Percentiles rank a stretch among this genome's conserved stretches.
Evolutionary conservation across 164 flowering plant genomes (phyloP).

Genomic region (Annona squamosa): DNA sequence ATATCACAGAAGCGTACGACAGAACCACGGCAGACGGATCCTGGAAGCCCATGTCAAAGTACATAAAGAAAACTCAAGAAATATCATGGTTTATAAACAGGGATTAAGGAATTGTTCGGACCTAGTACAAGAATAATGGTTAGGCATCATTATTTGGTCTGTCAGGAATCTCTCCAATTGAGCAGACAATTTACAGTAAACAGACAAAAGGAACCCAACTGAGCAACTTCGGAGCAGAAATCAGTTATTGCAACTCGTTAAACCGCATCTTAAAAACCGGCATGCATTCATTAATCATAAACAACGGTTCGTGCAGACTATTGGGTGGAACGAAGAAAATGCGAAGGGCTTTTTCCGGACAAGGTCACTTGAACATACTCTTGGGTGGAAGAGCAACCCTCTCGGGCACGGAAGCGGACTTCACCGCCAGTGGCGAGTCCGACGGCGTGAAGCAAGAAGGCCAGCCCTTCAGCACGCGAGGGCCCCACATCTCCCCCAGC

Average conservation of each 20-base stretch:
- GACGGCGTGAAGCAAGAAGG: conserved; percentile 57
- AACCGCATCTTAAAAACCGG: neutral
- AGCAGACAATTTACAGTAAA: neutral
- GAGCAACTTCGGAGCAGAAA: neutral
- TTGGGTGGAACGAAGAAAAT: too few relatives aligned
- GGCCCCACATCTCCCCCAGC: conserved; percentile 76
- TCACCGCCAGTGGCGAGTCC: conserved; percentile 14
- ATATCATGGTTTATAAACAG: neutral
- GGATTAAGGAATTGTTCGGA: too few relatives aligned
- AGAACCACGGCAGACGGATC: neutral
- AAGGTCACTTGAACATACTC: conserved; percentile 16
- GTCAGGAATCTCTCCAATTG: neutral
- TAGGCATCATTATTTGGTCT: neutral
- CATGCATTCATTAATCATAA: neutral
- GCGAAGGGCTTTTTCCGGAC: neutral
- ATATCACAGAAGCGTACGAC: neutral
- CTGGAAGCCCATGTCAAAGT: neutral
- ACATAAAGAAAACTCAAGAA: neutral
- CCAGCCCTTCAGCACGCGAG: conserved; percentile 79
- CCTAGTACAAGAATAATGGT: neutral
- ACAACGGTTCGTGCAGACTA: neutral
- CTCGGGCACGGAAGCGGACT: conserved; percentile 12
- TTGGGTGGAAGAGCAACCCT: conserved; percentile 25
- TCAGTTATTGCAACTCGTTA: neutral
- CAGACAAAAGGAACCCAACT: neutral